Evolutionary conservation across 1,139 yeast species (phyloP).

Genomic region (Yamadazyma triangularis): DNA sequence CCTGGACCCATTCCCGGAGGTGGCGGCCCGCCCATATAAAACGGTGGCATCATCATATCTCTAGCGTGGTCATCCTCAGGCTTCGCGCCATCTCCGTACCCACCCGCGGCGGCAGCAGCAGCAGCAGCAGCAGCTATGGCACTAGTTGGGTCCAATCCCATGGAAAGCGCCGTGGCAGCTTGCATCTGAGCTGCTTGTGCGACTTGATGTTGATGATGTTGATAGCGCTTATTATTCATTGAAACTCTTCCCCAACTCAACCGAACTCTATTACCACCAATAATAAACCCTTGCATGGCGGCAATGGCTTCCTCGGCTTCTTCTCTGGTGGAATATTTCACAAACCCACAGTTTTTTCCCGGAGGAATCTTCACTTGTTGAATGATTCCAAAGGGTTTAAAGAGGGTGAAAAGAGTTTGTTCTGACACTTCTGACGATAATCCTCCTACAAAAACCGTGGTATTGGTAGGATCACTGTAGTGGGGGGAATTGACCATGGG

Average conservation of each 20-base stretch:
- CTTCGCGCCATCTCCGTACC: slow-evolving; percentile 9
- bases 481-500: slow-evolving; percentile 21
- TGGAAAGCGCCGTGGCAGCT: slow-evolving; percentile 32
- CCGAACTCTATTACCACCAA: slow-evolving; percentile 81
- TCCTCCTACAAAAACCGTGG: slow-evolving; percentile 95
- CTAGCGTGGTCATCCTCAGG: no score
- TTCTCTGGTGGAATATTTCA: slow-evolving; percentile 70
- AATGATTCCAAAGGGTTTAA: slow-evolving; percentile 82
- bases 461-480: slow-evolving; percentile 73
- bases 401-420: slow-evolving; percentile 66
- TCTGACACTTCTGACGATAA: slow-evolving; percentile 72
- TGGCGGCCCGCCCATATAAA: slow-evolving; percentile 8
- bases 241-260: slow-evolving; percentile 82
- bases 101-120: slow-evolving; percentile 21
- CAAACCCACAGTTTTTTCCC: slow-evolving; percentile 93
- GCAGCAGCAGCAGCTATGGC: slow-evolving; percentile 17
- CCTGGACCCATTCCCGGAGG: slow-evolving; percentile 6
- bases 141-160: slow-evolving; percentile 29
- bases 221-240: slow-evolving; percentile 27
- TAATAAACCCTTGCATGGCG: slow-evolving; percentile 89
- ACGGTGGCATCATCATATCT: no score
- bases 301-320: slow-evolving; percentile 89
- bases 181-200: slow-evolving; percentile 33
- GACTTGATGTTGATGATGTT: slow-evolving; percentile 30
- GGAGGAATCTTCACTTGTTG: slow-evolving; percentile 84